Evolutionary conservation across 371 early-diverging fungal genomes (phyloP), one percentile per base, ranked within the genome.

Genomic region (Mortierella sp.): DNA sequence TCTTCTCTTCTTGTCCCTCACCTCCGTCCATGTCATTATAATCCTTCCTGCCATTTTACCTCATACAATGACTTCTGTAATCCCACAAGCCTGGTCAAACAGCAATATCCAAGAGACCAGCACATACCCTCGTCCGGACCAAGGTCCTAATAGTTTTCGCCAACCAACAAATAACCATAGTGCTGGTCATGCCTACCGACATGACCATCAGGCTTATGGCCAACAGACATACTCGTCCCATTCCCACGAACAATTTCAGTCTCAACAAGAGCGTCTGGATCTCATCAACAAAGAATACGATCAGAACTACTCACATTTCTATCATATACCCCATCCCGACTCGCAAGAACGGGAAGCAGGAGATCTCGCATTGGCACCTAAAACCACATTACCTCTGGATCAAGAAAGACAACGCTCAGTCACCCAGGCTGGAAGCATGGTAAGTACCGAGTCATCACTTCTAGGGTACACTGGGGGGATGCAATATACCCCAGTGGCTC

Each of bases 11-110:
- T n/a, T n/a, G n/a, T n/a, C n/a, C n/a, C n/a, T n/a, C n/a, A n/a
- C n/a, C n/a, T n/a, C n/a, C n/a, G n/a, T n/a, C n/a, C n/a, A n/a
- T n/a, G n/a, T n/a, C n/a, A n/a, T n/a, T n/a, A n/a, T n/a, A n/a
- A 6, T 10, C 19, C 19, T 24, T 34, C 46, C 19, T 53, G 23
- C 16, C 46, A 38, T 4, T 8, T 39, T n/a, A n/a, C n/a, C n/a
- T n/a, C n/a, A n/a, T n/a, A 43, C 10, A 19, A 68, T 68, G 68
- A 68, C 68, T 21, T 61, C 68, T 26, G 51, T 68, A 30, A 57
- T 68, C 23, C 61, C 62, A 5, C 43, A 26, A 42, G 42, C 27
- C 23, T 59, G 60, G 60, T 28, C 60, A 41, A 52, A 14, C 43
- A 5, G 38, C n/a, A 28, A 50, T 3, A 19, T 55, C 16, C 26